Base-by-base conservation (phyloP, 2,329 filamentous ascomycete genomes). In the Chrysoporthe deuterocubensis region DNA sequence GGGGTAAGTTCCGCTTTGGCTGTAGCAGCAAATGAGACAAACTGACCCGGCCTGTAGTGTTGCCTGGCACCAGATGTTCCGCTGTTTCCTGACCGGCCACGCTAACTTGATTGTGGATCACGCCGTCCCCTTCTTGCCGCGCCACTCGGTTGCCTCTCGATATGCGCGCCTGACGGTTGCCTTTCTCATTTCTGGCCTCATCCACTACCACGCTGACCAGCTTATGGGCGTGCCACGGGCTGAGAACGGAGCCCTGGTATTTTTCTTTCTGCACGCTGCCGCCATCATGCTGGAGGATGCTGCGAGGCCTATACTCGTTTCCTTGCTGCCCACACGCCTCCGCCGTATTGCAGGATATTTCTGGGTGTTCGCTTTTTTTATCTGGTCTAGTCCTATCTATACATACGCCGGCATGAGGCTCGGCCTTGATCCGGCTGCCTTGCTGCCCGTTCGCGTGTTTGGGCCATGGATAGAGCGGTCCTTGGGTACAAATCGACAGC, bases 211-310 rank as follows among this genome's bases (percentile, higher is more conserved):
- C 18, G 64, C 48, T 7, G 64, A 62, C 6, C 50, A 56, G 58
- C 13, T 62, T 2, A 46, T 48, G 64, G 64, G 64, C 4, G 64
- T 66, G 16, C 32, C 58, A 48, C 11, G 56, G 7, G n/a, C 58
- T 4, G 58, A 66, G 8, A 66, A 62, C 7, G 58, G 64, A 11
- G 48, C 58, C 11, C 34, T 62, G 16, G 16, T 46, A 26, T 66
- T 66, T 48, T 66, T 66, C 57, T 46, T 66, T 32, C 46, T 66
- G 26, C 64, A 66, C 58, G 64, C 64, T 42, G 64, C 48, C n/a
- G 40, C 62, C 26, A 66, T 66, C 11, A 62, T 66, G 64, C 58
- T 62, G 21, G 64, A 66, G 48, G 64, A 66, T 56, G 21, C 58
- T 42, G 5, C 62, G 8, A 16, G 48, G 26, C 46, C 58, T 40